Evolutionary conservation across 192 early-diverging fungal species (phyloP).

Genomic region (Geosiphon pyriformis): DNA sequence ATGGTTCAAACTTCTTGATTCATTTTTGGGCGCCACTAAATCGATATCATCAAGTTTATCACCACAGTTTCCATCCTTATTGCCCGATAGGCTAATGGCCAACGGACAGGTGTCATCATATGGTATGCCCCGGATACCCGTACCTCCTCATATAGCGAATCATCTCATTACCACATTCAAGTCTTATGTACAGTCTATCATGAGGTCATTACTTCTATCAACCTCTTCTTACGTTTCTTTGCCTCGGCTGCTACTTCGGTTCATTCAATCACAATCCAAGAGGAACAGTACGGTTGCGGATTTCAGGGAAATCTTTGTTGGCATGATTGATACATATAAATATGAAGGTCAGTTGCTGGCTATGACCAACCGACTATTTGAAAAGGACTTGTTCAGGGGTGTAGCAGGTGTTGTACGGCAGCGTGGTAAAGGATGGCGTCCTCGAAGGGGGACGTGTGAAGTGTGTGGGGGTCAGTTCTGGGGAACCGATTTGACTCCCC

Average conservation of each 20-base stretch:
- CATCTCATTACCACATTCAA: constrained; percentile 49
- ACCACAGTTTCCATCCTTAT: constrained; percentile 14
- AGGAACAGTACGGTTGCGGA: constrained; percentile 49
- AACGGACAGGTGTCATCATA: constrained; percentile 16
- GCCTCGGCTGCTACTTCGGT: constrained; percentile 46
- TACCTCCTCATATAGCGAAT: constrained; percentile 31
- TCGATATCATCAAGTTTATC: constrained; percentile 30
- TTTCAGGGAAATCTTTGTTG: constrained; percentile 53
- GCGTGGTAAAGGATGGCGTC: constrained; percentile 50
- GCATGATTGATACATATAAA: constrained; percentile 60
- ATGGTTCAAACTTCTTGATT: constrained; percentile 53
- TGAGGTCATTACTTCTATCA: constrained; percentile 49
- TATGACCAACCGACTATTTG: constrained; percentile 59
- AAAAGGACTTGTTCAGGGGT: constrained; percentile 49
- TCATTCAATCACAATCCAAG: constrained; percentile 47
- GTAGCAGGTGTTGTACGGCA: constrained; percentile 48
- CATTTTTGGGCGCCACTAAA: constrained; percentile 52
- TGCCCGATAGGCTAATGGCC: constrained; percentile 16
- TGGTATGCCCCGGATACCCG: constrained; percentile 6
- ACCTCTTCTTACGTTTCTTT: constrained; percentile 55
- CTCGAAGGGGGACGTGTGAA: constrained; percentile 45
- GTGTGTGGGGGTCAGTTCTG: constrained; percentile 48
- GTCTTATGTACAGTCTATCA: constrained; percentile 52
- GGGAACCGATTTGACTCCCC: constrained; percentile 41
- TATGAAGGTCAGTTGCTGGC: constrained; percentile 56